These are phyloP conservation scores for Cyclocybe cylindracea DNA, from an alignment of 768 basidiomycete genomes.

Conservation along the genomic window DNA sequence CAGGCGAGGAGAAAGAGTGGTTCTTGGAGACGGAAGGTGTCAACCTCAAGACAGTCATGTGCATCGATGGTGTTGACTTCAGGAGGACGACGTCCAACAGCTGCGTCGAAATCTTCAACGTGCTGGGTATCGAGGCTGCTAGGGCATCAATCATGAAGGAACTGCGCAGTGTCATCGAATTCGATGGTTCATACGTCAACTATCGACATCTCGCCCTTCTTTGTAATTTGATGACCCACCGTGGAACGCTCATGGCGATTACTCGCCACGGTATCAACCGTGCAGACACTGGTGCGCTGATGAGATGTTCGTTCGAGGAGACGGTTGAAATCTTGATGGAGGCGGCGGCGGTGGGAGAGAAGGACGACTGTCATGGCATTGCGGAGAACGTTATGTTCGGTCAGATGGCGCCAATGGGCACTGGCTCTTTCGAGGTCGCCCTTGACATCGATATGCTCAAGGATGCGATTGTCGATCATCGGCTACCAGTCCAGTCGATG, in stretches of 20 bases:
- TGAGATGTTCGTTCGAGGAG: conserved; percentile 99
- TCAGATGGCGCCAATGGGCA: conserved; percentile 99
- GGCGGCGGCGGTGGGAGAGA: conserved; percentile 96
- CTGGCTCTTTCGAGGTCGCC: conserved; percentile 93
- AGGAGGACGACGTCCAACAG: conserved; percentile 95
- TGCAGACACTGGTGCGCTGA: conserved; percentile 97
- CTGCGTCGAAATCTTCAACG: conserved; percentile 92
- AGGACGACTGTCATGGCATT: conserved; percentile 96
- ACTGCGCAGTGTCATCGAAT: conserved; percentile 93
- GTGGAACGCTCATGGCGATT: conserved; percentile 94
- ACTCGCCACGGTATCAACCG: conserved; percentile 99
- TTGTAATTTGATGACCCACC: conserved; percentile 97
- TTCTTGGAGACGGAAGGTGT: conserved; percentile 96
- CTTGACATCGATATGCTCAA: conserved; percentile 98
- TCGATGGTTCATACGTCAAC: conserved; percentile 99
- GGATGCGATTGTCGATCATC: conserved; percentile 96
- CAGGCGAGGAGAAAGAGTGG: conserved; percentile 82
- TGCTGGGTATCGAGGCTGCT: conserved; percentile 96
- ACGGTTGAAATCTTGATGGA: conserved; percentile 99
- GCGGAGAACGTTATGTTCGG: conserved; percentile 99
- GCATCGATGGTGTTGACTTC: conserved; percentile 93
- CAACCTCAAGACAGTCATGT: conserved; percentile 94
- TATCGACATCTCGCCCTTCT: conserved; percentile 96
- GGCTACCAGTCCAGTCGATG: conserved; percentile 83
- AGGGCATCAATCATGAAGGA: conserved; percentile 94